These are phyloP conservation scores for Trichoderma simmonsii DNA, from an alignment of 2,329 filamentous ascomycete species.

Conservation along the genomic window DNA sequence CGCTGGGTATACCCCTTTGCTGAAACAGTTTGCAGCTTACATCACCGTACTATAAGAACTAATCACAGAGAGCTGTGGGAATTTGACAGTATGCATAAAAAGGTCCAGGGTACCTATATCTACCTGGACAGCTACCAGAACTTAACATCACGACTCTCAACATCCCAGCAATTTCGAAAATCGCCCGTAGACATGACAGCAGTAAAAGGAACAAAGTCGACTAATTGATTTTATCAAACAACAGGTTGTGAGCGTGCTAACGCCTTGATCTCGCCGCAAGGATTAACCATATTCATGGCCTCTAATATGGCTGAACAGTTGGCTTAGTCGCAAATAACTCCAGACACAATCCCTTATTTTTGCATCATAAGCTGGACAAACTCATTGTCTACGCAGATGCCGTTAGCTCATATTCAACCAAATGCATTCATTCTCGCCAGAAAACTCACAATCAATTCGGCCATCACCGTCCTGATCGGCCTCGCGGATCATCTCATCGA, in stretches of 20 bases:
- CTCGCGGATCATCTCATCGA: conserved; percentile 91
- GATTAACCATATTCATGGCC: conserved; percentile 11
- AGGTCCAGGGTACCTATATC: conserved; percentile 8
- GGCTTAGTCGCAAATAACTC: conserved; percentile 17
- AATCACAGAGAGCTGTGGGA: background rate
- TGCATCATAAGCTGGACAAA: conserved; percentile 96
- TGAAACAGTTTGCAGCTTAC: background rate
- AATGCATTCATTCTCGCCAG: background rate
- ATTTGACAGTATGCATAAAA: conserved; percentile 6
- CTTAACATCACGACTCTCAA: conserved; percentile 28
- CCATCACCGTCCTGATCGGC: conserved; percentile 87
- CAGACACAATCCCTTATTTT: conserved; percentile 57
- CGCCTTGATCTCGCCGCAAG: conserved; percentile 9
- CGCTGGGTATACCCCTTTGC: background rate
- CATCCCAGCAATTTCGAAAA: conserved; percentile 27
- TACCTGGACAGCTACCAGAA: conserved; percentile 8
- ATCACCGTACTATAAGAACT: background rate
- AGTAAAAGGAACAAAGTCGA: conserved; percentile 29
- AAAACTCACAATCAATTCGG: conserved; percentile 74
- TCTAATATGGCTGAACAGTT: conserved; percentile 13
- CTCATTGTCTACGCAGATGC: conserved; percentile 66
- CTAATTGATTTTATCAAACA: conserved; percentile 12
- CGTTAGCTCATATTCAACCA: background rate
- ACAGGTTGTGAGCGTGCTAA: conserved; percentile 9
- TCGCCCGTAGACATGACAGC: conserved; percentile 33